Conservation (phyloP, 208 protist genomes). For the Trypanosoma scelopori region DNA sequence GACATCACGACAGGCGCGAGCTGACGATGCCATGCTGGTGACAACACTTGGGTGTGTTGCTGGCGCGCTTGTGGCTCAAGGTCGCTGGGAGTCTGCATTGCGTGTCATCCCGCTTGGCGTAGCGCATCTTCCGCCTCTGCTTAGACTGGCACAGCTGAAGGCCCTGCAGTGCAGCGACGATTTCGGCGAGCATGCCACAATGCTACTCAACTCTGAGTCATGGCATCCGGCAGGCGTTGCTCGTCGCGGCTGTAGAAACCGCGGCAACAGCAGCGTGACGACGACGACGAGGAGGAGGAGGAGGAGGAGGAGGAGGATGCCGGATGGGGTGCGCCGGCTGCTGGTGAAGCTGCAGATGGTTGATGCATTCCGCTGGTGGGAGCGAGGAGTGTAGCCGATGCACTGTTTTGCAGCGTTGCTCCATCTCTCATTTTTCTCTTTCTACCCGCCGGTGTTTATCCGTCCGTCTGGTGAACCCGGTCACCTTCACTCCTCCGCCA, state of each 20-base stretch:
- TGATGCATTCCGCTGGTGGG: conserved; percentile 20
- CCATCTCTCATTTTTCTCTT: not conserved
- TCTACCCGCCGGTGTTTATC: not conserved
- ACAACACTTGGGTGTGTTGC: conserved; percentile 25
- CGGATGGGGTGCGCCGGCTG: conserved; percentile 6
- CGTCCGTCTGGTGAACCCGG: too few species aligned
- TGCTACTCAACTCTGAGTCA: conserved; percentile 18
- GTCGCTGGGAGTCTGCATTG: conserved; percentile 23
- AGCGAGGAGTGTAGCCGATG: not conserved
- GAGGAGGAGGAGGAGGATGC: too few species aligned
- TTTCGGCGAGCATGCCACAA: conserved; percentile 7
- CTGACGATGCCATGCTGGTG: conserved; percentile 6
- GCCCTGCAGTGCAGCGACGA: conserved; percentile 8
- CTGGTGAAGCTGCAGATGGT: conserved; percentile 12
- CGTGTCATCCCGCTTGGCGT: conserved; percentile 17
- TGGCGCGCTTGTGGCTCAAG: conserved; percentile 28
- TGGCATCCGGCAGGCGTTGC: not conserved
- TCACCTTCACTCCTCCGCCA: too few species aligned
- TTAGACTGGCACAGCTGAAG: conserved; percentile 20
- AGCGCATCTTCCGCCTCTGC: conserved; percentile 11
- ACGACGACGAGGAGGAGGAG: too few species aligned
- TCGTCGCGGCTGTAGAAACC: not conserved
- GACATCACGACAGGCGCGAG: not conserved
- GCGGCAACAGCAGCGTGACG: too few species aligned
- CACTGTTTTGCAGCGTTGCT: not conserved